Conservation (phyloP, 1,284 basidiomycete species). For the Ustilago trichophora region DNA sequence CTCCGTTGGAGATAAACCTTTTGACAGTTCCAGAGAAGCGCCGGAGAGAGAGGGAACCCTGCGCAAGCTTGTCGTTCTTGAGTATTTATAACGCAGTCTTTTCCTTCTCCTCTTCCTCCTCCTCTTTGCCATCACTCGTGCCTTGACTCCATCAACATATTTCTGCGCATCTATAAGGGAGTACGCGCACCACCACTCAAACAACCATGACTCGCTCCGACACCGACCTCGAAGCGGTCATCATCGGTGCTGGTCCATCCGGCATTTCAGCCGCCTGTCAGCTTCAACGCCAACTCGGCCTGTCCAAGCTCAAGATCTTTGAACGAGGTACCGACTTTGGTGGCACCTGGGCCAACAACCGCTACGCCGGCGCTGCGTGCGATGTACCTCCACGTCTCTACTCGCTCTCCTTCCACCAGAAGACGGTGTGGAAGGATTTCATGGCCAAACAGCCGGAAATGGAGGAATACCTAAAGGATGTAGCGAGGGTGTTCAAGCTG, state of each 20-base stretch:
- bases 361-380: constrained; percentile 48
- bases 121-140: background rate
- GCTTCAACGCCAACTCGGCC: constrained; percentile 25
- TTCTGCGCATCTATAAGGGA: no score
- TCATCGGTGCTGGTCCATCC: constrained; percentile 42
- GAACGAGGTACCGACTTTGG: constrained; percentile 29
- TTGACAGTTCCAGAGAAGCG: no score
- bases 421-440: constrained; percentile 26
- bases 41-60: no score
- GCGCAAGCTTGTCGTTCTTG: no score
- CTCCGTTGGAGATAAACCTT: no score
- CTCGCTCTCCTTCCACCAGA: constrained; percentile 41
- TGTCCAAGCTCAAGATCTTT: constrained; percentile 36
- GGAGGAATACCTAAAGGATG: constrained; percentile 35
- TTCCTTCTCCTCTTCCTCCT: background rate
- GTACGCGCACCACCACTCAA: background rate
- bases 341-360: constrained; percentile 51
- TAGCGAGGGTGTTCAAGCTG: constrained; percentile 25
- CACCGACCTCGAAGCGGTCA: constrained; percentile 38
- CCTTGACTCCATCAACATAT: background rate
- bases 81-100: no score
- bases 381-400: constrained; percentile 55
- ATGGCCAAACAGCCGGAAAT: constrained; percentile 42
- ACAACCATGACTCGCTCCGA: constrained; percentile 1
- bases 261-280: constrained; percentile 34